Evolutionary conservation across 2,329 filamentous ascomycete species (phyloP).

Genomic region (Talaromyces verruculosus): DNA sequence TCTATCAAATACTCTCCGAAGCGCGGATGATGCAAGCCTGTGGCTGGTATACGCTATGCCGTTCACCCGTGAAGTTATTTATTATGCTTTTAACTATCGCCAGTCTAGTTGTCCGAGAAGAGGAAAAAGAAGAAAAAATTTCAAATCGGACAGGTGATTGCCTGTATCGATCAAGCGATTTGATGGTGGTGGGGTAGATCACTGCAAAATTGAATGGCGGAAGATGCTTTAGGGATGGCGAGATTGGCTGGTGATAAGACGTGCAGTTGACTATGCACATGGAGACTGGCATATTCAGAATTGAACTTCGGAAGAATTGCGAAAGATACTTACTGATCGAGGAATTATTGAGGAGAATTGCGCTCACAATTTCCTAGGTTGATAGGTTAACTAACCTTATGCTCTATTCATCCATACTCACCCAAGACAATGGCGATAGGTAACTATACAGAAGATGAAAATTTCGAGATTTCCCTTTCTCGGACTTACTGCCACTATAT

Average conservation of each 20-base stretch:
- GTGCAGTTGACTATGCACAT: neutral
- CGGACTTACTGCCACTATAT: no score
- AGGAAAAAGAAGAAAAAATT: neutral
- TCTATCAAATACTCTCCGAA: neutral
- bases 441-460: neutral
- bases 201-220: neutral
- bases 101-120: neutral
- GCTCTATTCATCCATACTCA: neutral
- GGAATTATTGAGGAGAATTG: neutral
- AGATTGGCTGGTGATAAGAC: conserved; percentile 10
- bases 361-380: neutral
- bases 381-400: neutral
- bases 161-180: neutral
- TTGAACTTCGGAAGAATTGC: neutral
- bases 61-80: neutral
- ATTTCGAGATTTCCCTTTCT: neutral
- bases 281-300: neutral
- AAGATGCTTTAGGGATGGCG: conserved; percentile 2
- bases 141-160: neutral
- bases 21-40: neutral
- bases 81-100: neutral
- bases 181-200: conserved; percentile 1
- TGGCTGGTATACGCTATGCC: conserved; percentile 5
- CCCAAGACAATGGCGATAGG: no score
- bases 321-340: neutral